Percentiles rank a stretch among this genome's conserved stretches.
phyloP scores from a whole-genome alignment of 108 stramenopile species.

The Skeletonema tropicum region DNA sequence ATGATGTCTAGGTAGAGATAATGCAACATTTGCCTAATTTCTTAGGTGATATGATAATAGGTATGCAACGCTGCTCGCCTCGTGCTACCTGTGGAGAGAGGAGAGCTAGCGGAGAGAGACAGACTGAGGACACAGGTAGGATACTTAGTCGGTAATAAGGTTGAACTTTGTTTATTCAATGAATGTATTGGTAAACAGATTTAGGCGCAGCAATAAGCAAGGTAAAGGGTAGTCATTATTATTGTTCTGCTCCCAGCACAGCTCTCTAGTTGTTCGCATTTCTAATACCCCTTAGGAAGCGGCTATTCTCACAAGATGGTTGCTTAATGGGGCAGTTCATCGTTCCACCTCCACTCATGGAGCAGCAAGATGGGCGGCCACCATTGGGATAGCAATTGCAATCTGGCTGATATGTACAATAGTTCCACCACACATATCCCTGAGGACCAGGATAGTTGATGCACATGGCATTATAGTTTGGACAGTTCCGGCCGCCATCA shows the following conservation, averaged over 20 bases:
- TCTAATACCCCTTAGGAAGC: not conserved
- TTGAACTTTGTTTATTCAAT: no score
- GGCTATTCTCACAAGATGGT: not conserved
- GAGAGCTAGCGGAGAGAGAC: no score
- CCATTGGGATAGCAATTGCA: not conserved
- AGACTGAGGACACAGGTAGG: no score
- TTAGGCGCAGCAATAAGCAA: no score
- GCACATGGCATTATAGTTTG: not conserved
- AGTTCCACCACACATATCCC: not conserved
- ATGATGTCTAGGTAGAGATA: no score
- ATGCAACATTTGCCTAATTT: no score
- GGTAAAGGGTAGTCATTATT: no score
- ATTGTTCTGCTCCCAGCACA: not conserved
- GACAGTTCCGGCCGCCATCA: not conserved
- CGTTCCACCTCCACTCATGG: not conserved
- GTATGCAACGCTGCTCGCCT: no score
- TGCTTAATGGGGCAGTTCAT: not conserved
- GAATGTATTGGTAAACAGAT: no score
- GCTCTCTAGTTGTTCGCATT: not conserved
- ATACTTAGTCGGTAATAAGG: no score
- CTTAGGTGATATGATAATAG: no score
- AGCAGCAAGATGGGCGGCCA: not conserved
- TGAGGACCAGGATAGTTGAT: not conserved
- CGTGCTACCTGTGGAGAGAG: no score
- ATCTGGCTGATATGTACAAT: not conserved